phyloP scores from a whole-genome alignment of 768 basidiomycete species.

The Termitomyces sp. region DNA sequence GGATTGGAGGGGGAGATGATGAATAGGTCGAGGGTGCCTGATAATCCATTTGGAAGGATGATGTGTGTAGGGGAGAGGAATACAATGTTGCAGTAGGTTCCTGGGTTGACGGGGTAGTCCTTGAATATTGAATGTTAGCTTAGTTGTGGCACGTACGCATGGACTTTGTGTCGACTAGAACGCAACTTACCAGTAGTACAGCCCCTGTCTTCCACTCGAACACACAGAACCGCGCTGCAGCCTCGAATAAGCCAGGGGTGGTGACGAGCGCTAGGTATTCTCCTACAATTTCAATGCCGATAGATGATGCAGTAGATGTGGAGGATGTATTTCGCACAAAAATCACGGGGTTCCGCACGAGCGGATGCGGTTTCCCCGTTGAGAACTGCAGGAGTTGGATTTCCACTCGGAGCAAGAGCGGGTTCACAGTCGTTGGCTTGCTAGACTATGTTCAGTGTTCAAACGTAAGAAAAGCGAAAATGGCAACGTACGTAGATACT shows the following conservation, averaged over 20 bases:
- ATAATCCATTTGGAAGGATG: slow-evolving; percentile 20
- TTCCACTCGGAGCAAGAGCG: slow-evolving; percentile 5
- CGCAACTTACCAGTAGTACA: slow-evolving; percentile 26
- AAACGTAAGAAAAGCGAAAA: neutral
- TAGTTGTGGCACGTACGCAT: neutral
- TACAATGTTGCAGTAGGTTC: slow-evolving; percentile 19
- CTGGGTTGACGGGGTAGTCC: slow-evolving; percentile 11
- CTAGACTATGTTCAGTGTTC: neutral
- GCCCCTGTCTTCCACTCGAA: slow-evolving; percentile 39
- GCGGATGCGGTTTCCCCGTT: slow-evolving; percentile 31
- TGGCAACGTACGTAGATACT: slow-evolving; percentile 31
- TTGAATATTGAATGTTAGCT: neutral
- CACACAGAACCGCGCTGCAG: slow-evolving; percentile 30
- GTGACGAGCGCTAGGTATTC: slow-evolving; percentile 36
- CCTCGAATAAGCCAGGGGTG: slow-evolving; percentile 15
- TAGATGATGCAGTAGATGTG: slow-evolving; percentile 19
- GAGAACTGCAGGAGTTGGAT: slow-evolving; percentile 28
- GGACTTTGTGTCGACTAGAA: neutral
- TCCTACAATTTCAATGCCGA: slow-evolving; percentile 44
- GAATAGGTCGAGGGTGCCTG: slow-evolving; percentile 20
- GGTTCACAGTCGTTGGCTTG: neutral
- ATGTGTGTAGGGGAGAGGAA: slow-evolving; percentile 20
- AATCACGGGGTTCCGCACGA: slow-evolving; percentile 24
- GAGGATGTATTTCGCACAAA: slow-evolving; percentile 19
- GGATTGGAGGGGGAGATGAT: neutral